phyloP scores from a whole-genome alignment of 2,329 filamentous ascomycete species.

The Colletotrichum shisoi region DNA sequence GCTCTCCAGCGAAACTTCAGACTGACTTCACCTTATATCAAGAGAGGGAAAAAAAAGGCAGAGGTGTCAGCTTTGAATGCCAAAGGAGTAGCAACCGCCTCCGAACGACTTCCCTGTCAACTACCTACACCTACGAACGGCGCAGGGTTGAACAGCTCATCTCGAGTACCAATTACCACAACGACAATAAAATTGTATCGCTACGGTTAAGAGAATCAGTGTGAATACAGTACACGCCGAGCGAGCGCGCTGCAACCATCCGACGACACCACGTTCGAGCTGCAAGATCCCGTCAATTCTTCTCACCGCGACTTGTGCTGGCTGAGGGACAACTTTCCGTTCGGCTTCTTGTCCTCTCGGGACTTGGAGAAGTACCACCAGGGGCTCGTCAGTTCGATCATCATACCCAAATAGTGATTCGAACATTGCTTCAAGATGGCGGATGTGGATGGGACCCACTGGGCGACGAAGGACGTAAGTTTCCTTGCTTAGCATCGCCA shows the following conservation, averaged over 20 bases:
- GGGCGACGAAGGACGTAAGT: conserved; percentile 59
- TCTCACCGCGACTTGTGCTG: conserved; percentile 20
- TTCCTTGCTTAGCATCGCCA: background rate
- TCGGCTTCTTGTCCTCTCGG: background rate
- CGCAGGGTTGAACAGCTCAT: background rate
- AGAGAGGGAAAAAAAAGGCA: conserved; percentile 24
- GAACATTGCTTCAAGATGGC: conserved; percentile 50
- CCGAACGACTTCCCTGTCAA: background rate
- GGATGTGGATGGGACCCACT: conserved; percentile 50
- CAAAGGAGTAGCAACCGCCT: background rate
- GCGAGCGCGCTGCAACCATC: conserved; percentile 28
- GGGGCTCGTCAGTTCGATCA: background rate
- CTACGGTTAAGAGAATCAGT: background rate
- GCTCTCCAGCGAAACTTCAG: background rate
- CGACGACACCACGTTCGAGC: conserved; percentile 21
- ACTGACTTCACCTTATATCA: conserved; percentile 9
- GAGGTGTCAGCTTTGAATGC: background rate
- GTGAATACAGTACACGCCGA: conserved; percentile 16
- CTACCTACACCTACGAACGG: background rate
- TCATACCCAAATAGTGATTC: background rate
- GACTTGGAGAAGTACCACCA: background rate
- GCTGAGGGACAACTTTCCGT: conserved; percentile 3
- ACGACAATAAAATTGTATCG: background rate
- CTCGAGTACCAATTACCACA: background rate
- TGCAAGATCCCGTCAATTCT: conserved; percentile 25